Percentiles rank a stretch among this genome's conserved stretches.
Evolutionary conservation across 2,329 filamentous ascomycete genomes (phyloP).

Genomic region (Colletotrichum sansevieriae): DNA sequence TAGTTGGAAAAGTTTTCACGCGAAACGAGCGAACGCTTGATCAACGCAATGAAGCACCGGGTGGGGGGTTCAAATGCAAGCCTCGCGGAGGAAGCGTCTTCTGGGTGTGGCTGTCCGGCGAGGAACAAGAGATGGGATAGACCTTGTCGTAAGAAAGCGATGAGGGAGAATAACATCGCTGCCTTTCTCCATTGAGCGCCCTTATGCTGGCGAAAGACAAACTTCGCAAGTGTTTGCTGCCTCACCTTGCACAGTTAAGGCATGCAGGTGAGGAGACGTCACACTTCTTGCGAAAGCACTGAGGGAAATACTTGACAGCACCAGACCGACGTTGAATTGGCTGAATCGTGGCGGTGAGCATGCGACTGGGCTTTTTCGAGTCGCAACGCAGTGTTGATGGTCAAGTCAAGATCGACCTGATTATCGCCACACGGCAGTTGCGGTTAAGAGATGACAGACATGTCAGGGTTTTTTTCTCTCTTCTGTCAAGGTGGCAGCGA

Average conservation of each 20-base stretch:
- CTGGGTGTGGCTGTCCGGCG: conserved; percentile 36
- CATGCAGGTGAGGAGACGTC: conserved; percentile 23
- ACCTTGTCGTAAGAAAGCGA: conserved; percentile 19
- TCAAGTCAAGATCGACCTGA: conserved; percentile 32
- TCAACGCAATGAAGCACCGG: not conserved
- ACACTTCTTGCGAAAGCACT: conserved; percentile 18
- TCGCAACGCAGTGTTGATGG: conserved; percentile 24
- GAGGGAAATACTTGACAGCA: conserved; percentile 20
- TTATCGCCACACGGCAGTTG: conserved; percentile 35
- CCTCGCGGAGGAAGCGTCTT: conserved; percentile 14
- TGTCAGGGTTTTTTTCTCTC: no score
- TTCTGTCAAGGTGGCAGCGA: not conserved
- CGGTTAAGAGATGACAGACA: conserved; percentile 6
- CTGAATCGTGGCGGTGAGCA: conserved; percentile 27
- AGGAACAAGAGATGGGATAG: conserved; percentile 21
- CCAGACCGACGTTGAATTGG: not conserved
- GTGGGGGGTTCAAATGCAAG: not conserved
- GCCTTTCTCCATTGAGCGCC: conserved; percentile 7
- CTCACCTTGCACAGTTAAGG: conserved; percentile 25
- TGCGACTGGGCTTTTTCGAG: conserved; percentile 8
- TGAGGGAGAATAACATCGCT: conserved; percentile 3
- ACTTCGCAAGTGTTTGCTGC: conserved; percentile 24
- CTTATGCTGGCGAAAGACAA: conserved; percentile 7
- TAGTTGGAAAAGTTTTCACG: not conserved
- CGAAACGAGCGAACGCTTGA: not conserved